Evolutionary conservation across 768 basidiomycete genomes (phyloP).

Genomic region (Leccinum subgranulosum): DNA sequence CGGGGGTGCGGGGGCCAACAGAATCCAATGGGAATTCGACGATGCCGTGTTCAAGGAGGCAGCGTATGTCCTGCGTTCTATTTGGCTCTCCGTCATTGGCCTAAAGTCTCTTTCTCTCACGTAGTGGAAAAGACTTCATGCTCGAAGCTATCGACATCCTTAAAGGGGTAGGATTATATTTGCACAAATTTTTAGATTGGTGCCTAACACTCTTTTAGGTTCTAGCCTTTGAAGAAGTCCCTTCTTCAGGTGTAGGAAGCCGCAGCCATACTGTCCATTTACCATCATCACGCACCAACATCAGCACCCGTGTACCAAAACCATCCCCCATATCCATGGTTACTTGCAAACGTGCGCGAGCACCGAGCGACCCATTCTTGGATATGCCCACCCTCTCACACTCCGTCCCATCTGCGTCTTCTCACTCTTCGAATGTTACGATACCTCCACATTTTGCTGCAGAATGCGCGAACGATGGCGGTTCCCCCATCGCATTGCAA

Average conservation of each 20-base stretch:
- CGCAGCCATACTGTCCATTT: slow-evolving; percentile 34
- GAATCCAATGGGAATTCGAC: slow-evolving; percentile 88
- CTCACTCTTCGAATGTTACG: slow-evolving; percentile 39
- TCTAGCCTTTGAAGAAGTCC: slow-evolving; percentile 73
- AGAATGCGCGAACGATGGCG: slow-evolving; percentile 40
- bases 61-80: slow-evolving; percentile 58
- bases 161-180: slow-evolving; percentile 68
- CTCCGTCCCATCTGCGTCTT: slow-evolving; percentile 52
- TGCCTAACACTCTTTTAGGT: slow-evolving; percentile 34
- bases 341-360: slow-evolving; percentile 61
- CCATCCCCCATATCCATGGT: slow-evolving; percentile 40
- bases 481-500: slow-evolving; percentile 35
- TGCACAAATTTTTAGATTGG: not conserved
- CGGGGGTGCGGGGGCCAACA: slow-evolving; percentile 72
- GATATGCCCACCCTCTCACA: slow-evolving; percentile 64
- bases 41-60: slow-evolving; percentile 94
- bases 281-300: slow-evolving; percentile 43
- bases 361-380: slow-evolving; percentile 77
- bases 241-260: slow-evolving; percentile 31
- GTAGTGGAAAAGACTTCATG: slow-evolving; percentile 92
- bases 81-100: slow-evolving; percentile 4
- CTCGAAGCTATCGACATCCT: slow-evolving; percentile 84
- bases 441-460: slow-evolving; percentile 31
- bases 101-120: slow-evolving; percentile 21
- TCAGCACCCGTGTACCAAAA: slow-evolving; percentile 31